Base-by-base conservation (phyloP, 1,284 basidiomycete species). In the Moesziomyces globuligerus region DNA sequence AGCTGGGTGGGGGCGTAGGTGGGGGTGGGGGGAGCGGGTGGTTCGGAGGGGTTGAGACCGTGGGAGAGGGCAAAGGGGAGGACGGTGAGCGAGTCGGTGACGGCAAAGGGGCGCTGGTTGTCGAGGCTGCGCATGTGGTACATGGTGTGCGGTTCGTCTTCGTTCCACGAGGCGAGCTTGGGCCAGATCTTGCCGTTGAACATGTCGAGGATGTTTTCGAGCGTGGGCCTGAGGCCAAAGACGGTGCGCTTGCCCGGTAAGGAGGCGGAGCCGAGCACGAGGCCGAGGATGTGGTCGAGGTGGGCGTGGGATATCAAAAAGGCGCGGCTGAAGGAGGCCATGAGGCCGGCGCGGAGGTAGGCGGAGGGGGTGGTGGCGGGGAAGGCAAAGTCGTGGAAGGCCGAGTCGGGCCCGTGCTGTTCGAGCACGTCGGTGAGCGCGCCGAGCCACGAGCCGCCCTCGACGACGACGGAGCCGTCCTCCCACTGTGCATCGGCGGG, bases 131-230 rank as follows among this genome's bases (percentile, higher is more conserved):
- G 71, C 61, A 81, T 52, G 58, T 75, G 72, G 41, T 81, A 80
- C 47, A 80, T 70, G 24, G 75, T 71, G 41, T 72, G 49, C 1
- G 75, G 71, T 23, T 75, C 76, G 42, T 78, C 74, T 72, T 88
- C 86, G 51, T 89, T 85, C 86, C 89, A 90, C 10, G 89, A 89
- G 2, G 90, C 91, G 18, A 93, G 86, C 68, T 89, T 89, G 1
- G 91, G 91, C 91, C 91, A 93, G 48, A 92, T 84, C 13, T 89
- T 86, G 78, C 89, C 89, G 4, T 89, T 87, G 79, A 93, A 93
- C n/a, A 91, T 84, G 51, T 84, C 86, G 72, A 90, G 87, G 2
- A 93, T 83, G 78, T 89, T 88, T 66, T 89, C 83, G 32, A 93
- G 85, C 10, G 88, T 89, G 41, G 87, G 84, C 41, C 85, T 83